phyloP scores from a whole-genome alignment of 805 yeast species.

The Metschnikowia cerradonensis region DNA sequence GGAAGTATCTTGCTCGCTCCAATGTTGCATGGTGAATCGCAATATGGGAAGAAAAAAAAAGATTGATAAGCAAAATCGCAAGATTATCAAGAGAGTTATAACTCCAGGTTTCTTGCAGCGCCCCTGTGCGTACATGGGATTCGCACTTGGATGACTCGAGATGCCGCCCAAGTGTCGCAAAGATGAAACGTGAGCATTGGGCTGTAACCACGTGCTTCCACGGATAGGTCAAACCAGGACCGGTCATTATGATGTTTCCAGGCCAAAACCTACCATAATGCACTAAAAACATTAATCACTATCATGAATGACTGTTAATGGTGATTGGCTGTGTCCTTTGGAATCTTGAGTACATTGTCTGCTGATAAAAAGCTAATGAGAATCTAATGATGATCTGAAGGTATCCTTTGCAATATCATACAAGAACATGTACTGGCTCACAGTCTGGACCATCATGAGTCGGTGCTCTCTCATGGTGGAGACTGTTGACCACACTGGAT shows the following conservation, averaged over 20 bases:
- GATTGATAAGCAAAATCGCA: neutral
- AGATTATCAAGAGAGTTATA: neutral
- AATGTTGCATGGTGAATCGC: neutral
- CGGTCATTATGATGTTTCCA: too few species aligned
- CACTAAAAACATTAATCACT: too few species aligned
- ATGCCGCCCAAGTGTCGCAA: slow-evolving; percentile 1
- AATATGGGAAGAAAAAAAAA: neutral
- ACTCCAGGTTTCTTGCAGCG: neutral
- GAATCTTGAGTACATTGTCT: too few species aligned
- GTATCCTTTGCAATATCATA: slow-evolving; percentile 23
- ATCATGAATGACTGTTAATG: too few species aligned
- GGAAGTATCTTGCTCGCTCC: neutral
- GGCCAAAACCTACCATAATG: too few species aligned
- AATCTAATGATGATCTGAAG: neutral
- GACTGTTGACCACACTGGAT: slow-evolving; percentile 29
- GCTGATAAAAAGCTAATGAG: too few species aligned
- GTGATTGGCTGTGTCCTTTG: too few species aligned
- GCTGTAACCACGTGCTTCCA: too few species aligned
- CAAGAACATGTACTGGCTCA: slow-evolving; percentile 33
- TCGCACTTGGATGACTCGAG: neutral
- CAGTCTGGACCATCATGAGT: slow-evolving; percentile 45
- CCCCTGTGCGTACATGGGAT: neutral
- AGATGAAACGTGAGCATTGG: neutral
- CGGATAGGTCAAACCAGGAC: too few species aligned
- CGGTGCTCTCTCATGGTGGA: slow-evolving; percentile 27